A percentile compares a stretch with the other conserved stretches of the same genome.
Evolutionary conservation across 2,329 filamentous ascomycete species (phyloP).

Genomic region (Didymella sp.): DNA sequence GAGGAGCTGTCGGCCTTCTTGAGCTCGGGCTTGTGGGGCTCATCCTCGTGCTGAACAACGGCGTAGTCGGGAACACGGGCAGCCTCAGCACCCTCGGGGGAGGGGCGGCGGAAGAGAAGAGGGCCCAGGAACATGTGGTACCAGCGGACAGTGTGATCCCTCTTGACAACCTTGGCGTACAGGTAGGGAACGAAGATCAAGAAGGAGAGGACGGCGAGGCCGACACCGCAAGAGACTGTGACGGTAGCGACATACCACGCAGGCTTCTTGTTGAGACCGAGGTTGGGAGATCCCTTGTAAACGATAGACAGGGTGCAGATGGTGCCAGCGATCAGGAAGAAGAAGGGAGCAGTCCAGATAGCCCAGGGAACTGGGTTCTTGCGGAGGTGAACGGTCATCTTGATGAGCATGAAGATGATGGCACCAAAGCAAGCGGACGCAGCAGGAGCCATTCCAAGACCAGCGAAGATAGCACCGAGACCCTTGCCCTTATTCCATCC

Average conservation of each 20-base stretch:
- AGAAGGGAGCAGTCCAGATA: constrained; percentile 75
- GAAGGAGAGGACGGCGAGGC: constrained; percentile 64
- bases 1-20: constrained; percentile 42
- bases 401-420: constrained; percentile 75
- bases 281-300: constrained; percentile 78
- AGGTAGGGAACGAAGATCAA: constrained; percentile 78
- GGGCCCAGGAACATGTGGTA: constrained; percentile 69
- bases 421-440: constrained; percentile 71
- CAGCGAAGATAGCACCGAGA: constrained; percentile 67
- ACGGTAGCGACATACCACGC: constrained; percentile 71
- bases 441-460: constrained; percentile 72
- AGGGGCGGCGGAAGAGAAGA: constrained; percentile 61
- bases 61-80: constrained; percentile 76
- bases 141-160: constrained; percentile 69
- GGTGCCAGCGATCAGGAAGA: constrained; percentile 77
- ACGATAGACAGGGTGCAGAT: constrained; percentile 79
- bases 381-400: constrained; percentile 72
- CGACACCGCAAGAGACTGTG: constrained; percentile 68
- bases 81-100: constrained; percentile 59
- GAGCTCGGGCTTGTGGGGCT: constrained; percentile 45
- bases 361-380: constrained; percentile 76
- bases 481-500: constrained; percentile 69
- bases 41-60: constrained; percentile 69
- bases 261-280: constrained; percentile 71
- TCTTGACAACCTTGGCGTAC: constrained; percentile 71